Percentiles rank a stretch among this genome's conserved stretches.
Evolutionary conservation across 352 stramenopile species (phyloP).

Genomic region (Halophytophthora polymorphica): DNA sequence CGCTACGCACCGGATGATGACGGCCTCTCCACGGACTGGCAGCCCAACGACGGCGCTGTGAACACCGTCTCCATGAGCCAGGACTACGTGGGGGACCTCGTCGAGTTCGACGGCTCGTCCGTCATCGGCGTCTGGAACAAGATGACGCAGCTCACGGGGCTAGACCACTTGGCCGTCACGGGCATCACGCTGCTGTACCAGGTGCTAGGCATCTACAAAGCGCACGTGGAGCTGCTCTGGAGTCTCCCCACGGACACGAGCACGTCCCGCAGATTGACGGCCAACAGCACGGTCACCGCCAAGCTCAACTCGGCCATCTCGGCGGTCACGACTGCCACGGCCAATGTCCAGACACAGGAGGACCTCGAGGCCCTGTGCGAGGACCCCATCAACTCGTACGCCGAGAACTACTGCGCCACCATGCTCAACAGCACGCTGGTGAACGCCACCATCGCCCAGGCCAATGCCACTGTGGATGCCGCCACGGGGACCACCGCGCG

Average conservation of each 20-base stretch:
- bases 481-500: conserved; percentile 9
- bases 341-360: conserved; percentile 29
- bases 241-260: conserved; percentile 24
- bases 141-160: conserved; percentile 34
- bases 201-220: conserved; percentile 37
- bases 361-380: conserved; percentile 34
- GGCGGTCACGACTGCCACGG: conserved; percentile 30
- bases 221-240: conserved; percentile 32
- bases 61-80: conserved; percentile 48
- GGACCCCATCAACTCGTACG: conserved; percentile 26
- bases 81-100: conserved; percentile 32
- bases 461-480: conserved; percentile 23
- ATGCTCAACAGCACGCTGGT: conserved; percentile 26
- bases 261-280: conserved; percentile 15
- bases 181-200: conserved; percentile 42
- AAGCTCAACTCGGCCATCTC: conserved; percentile 28
- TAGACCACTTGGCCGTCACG: conserved; percentile 47
- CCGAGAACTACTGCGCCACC: conserved; percentile 28
- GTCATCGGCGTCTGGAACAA: conserved; percentile 44
- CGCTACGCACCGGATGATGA: conserved; percentile 29
- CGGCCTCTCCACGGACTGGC: conserved; percentile 38
- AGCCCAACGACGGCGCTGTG: conserved; percentile 47
- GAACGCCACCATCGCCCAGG: conserved; percentile 14
- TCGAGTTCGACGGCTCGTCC: conserved; percentile 31
- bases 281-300: conserved; percentile 15